phyloP scores from a whole-genome alignment of 345 rosid genomes.

The Nephelium lappaceum region DNA sequence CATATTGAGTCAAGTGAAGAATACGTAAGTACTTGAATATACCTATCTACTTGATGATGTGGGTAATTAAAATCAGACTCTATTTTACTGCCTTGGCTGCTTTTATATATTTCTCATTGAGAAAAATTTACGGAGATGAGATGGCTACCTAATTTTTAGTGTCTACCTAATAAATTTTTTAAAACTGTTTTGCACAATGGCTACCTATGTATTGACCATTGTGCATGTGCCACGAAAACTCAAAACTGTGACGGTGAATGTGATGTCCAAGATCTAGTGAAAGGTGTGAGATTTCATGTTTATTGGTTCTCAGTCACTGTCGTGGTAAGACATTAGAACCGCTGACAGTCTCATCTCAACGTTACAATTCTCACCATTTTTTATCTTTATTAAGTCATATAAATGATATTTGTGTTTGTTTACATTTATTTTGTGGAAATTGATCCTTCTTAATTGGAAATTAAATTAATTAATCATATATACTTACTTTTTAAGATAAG shows the following conservation, averaged over 20 bases:
- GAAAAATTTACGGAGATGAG: background rate
- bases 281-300: conserved; percentile 39
- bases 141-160: background rate
- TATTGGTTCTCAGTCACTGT: conserved; percentile 15
- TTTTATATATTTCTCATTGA: background rate
- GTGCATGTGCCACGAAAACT: background rate
- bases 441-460: background rate
- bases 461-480: conserved; percentile 1
- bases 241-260: background rate
- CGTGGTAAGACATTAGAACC: conserved; percentile 34
- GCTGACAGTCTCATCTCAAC: conserved; percentile 42
- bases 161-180: background rate
- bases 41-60: too few species aligned
- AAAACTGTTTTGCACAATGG: too few species aligned
- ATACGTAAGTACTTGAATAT: too few species aligned
- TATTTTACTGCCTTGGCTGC: too few species aligned
- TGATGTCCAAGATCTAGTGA: background rate
- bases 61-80: too few species aligned
- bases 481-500: conserved; percentile 25
- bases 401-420: too few species aligned
- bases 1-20: background rate
- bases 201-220: background rate
- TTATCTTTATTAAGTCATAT: too few species aligned
- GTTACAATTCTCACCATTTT: background rate
- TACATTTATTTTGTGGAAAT: background rate